Evolutionary conservation across 73 alveolate genomes (phyloP).

Genomic region (Tetrahymena borealis): DNA sequence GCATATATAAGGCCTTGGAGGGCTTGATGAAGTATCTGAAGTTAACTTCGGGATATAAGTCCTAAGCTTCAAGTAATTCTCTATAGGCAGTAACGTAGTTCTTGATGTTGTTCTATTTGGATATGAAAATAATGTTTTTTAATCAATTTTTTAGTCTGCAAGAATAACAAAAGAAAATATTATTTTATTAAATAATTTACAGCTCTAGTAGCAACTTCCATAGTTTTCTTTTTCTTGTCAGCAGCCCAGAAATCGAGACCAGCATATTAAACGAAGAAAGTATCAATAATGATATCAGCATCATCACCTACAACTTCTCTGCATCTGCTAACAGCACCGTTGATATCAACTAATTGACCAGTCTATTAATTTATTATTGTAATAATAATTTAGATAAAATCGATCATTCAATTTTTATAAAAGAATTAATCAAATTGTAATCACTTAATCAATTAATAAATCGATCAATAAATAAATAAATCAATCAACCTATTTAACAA

Average conservation of each 20-base stretch:
- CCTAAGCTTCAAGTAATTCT: conserved; percentile 27
- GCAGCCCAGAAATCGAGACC: conserved; percentile 2
- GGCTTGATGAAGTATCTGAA: conserved; percentile 53
- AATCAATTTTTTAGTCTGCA: background rate
- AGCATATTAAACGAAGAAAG: conserved; percentile 18
- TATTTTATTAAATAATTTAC: background rate
- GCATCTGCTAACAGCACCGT: conserved; percentile 50
- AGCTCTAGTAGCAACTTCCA: conserved; percentile 35
- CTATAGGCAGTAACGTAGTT: conserved; percentile 10
- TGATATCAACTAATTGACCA: conserved; percentile 43
- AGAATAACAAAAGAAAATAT: background rate
- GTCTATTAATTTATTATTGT: conserved; percentile 45
- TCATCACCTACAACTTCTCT: conserved; percentile 23
- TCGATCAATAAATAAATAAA: background rate
- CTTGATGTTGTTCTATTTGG: conserved; percentile 12
- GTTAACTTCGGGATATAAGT: conserved; percentile 43
- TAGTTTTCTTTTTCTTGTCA: conserved; percentile 20
- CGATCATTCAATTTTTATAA: no score
- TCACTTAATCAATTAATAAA: background rate
- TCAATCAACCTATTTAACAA: no score
- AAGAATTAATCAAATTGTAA: no score
- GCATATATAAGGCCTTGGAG: conserved; percentile 16
- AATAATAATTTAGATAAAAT: background rate
- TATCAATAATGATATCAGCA: conserved; percentile 46
- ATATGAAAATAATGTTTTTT: background rate